Conservation (phyloP, 2,329 filamentous ascomycete genomes). For the Fonsecaea monophora region DNA sequence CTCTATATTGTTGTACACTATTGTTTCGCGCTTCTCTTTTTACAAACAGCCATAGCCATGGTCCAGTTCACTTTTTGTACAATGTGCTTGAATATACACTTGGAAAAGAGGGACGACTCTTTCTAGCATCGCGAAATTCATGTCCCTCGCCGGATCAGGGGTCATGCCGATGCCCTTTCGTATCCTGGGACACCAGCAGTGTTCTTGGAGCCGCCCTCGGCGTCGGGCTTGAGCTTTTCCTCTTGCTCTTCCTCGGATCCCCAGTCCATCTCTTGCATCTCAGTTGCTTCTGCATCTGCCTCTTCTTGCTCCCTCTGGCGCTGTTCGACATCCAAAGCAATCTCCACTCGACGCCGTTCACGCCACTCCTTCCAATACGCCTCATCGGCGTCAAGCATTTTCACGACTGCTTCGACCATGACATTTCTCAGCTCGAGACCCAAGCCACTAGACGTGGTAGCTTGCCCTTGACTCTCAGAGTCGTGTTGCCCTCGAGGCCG, state of each 20-base stretch:
- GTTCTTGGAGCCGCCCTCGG: not conserved
- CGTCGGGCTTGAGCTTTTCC: not conserved
- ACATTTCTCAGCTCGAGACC: slow-evolving; percentile 18
- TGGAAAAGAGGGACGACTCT: not conserved
- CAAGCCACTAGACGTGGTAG: slow-evolving; percentile 4
- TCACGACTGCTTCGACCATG: slow-evolving; percentile 30
- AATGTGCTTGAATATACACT: not conserved
- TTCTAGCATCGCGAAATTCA: not conserved
- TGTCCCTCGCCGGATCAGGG: not conserved
- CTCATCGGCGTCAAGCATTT: slow-evolving; percentile 29
- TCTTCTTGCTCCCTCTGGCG: not conserved
- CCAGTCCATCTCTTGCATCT: too few relatives aligned
- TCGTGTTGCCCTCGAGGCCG: not conserved
- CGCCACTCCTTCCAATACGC: slow-evolving; percentile 23
- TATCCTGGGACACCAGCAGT: not conserved
- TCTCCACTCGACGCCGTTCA: slow-evolving; percentile 15
- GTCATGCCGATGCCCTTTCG: not conserved
- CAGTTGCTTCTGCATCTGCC: not conserved
- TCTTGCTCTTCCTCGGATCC: not conserved
- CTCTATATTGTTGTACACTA: too few relatives aligned
- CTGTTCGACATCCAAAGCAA: slow-evolving; percentile 8
- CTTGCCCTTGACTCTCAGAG: not conserved
- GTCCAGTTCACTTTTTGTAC: not conserved
- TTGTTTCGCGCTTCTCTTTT: not conserved
- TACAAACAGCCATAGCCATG: not conserved